Percentiles rank a stretch among this genome's conserved stretches.
Evolutionary conservation across 202 grass and related monocot species (phyloP).

Genomic region (Digitaria exilis): DNA sequence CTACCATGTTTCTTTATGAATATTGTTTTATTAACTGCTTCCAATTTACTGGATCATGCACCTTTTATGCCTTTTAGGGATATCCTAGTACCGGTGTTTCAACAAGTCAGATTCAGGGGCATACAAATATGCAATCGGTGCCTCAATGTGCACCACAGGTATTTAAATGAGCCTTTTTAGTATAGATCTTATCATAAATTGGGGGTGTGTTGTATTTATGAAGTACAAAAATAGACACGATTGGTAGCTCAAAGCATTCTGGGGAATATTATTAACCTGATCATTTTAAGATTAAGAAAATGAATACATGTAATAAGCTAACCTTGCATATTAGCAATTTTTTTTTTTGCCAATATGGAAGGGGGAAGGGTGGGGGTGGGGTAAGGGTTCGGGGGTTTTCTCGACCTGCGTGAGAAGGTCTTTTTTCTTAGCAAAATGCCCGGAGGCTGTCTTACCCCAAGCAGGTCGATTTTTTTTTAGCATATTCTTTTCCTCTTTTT

Average conservation of each 20-base stretch:
- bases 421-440: no score
- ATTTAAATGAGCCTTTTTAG: constrained; percentile 24
- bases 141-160: constrained; percentile 76
- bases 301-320: constrained; percentile 15
- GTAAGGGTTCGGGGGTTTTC: no score
- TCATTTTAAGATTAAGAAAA: constrained; percentile 28
- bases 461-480: no score
- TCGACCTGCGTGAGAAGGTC: no score
- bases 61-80: constrained; percentile 51
- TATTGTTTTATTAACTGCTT: constrained; percentile 39
- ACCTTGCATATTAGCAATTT: background rate
- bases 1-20: constrained; percentile 27
- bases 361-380: no score
- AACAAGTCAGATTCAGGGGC: constrained; percentile 69
- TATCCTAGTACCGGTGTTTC: constrained; percentile 60
- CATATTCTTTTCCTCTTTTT: background rate
- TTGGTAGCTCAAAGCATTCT: constrained; percentile 19
- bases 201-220: background rate
- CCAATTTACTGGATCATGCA: constrained; percentile 25
- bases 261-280: constrained; percentile 17
- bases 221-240: constrained; percentile 13
- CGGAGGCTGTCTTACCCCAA: no score
- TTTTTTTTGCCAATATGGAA: no score
- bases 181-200: constrained; percentile 26
- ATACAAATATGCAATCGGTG: constrained; percentile 58